Percentiles rank a stretch among this genome's conserved stretches.
These are phyloP conservation scores for Linderina pennispora DNA, from an alignment of 192 early-diverging fungal genomes.

Conservation along the genomic window DNA sequence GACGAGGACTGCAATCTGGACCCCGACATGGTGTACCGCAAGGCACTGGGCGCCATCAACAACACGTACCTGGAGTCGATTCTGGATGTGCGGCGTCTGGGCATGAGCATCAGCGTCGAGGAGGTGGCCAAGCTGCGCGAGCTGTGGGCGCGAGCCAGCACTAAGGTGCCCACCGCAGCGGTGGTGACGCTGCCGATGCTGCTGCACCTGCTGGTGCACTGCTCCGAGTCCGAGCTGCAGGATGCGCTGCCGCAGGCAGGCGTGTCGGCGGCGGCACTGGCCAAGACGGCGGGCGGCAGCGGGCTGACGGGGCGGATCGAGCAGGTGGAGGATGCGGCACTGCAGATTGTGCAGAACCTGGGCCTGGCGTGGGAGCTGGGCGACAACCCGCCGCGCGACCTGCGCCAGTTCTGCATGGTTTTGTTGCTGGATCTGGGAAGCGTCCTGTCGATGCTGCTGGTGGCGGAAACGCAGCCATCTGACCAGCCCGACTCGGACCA, in stretches of 20 bases:
- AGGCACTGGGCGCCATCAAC: constrained; percentile 37
- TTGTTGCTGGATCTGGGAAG: constrained; percentile 41
- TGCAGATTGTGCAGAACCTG: constrained; percentile 46
- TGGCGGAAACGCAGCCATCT: constrained; percentile 7
- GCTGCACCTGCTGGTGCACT: constrained; percentile 41
- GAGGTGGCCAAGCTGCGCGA: constrained; percentile 34
- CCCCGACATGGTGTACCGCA: constrained; percentile 45
- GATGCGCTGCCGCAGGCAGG: constrained; percentile 36
- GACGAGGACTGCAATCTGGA: constrained; percentile 47
- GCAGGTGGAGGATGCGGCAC: constrained; percentile 44
- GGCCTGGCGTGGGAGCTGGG: constrained; percentile 48
- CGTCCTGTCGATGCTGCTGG: constrained; percentile 34
- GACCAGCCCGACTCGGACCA: constrained; percentile 17
- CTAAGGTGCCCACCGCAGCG: constrained; percentile 18
- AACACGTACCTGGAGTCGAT: constrained; percentile 42
- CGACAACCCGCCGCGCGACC: constrained; percentile 43
- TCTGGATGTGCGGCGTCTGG: constrained; percentile 37
- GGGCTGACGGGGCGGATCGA: constrained; percentile 36
- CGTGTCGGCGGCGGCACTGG: constrained; percentile 34
- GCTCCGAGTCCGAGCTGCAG: constrained; percentile 41
- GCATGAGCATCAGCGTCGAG: constrained; percentile 41
- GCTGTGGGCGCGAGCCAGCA: constrained; percentile 32
- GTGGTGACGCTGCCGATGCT: constrained; percentile 46
- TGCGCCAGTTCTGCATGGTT: constrained; percentile 48
- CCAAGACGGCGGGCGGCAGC: constrained; percentile 25